Conservation (phyloP, 495 filamentous ascomycete genomes). For the Penicillium riverlandense region DNA sequence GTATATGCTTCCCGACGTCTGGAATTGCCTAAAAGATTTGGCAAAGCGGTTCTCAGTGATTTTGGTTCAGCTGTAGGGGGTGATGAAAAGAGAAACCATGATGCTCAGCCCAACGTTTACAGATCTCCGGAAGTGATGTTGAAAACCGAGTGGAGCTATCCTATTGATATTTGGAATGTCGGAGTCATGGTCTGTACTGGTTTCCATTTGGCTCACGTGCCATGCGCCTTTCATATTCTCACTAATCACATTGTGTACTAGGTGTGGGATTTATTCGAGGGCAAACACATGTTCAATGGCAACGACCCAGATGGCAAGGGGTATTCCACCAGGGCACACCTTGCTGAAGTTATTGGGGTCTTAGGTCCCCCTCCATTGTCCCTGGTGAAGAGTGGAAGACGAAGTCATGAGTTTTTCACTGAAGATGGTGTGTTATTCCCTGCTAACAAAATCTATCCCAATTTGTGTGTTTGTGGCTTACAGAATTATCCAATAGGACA, state of each 20-base stretch:
- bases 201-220: too few species aligned
- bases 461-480: slow-evolving; percentile 2
- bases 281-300: slow-evolving; percentile 36
- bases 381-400: slow-evolving; percentile 27
- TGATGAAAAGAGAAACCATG: slow-evolving; percentile 18
- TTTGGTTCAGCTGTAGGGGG: slow-evolving; percentile 73
- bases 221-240: too few species aligned
- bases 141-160: slow-evolving; percentile 32
- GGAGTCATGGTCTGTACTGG: slow-evolving; percentile 36
- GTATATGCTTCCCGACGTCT: slow-evolving; percentile 31
- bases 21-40: slow-evolving; percentile 22
- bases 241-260: slow-evolving; percentile 1
- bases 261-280: slow-evolving; percentile 44
- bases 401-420: slow-evolving; percentile 30
- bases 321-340: slow-evolving; percentile 36
- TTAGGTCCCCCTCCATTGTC: slow-evolving; percentile 39
- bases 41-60: slow-evolving; percentile 50
- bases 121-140: slow-evolving; percentile 43
- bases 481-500: slow-evolving; percentile 15
- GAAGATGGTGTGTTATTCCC: slow-evolving; percentile 21
- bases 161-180: slow-evolving; percentile 45
- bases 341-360: slow-evolving; percentile 38
- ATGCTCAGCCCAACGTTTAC: slow-evolving; percentile 35
- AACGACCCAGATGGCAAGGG: slow-evolving; percentile 32
- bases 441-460: not conserved